Evolutionary conservation across 192 early-diverging fungal genomes (phyloP), one percentile per base, ranked within the genome.

Genomic region (Podila clonocystis): DNA sequence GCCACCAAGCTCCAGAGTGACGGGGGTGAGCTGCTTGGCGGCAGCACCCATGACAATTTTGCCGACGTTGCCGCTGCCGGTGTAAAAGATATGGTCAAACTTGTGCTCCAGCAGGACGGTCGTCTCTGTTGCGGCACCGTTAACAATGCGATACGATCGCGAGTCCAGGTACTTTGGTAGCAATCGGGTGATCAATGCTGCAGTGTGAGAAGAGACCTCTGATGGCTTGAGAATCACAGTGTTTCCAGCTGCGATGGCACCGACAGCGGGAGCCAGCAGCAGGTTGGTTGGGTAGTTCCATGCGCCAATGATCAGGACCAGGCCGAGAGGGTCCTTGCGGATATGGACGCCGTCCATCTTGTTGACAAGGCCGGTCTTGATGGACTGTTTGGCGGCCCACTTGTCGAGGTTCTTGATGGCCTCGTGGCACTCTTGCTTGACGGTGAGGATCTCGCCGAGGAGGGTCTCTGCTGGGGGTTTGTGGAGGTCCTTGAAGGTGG

Each of bases 31-130:
- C 60, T 95, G 83, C 76, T 96, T 92, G 20, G 93, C 91, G 28
- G 96, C 96, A 26, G 96, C 96, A 19, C 58, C 49, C 87, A 94
- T 94, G 29, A 98, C 88, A 31, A 97, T 89, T 70, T 90, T 93
- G 48, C 92, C 97, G 34, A 99, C 93, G 19, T 63, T 49, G 12
- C 89, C 89, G 73, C 88, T 93, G 63, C 97, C 97, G 1, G 97
- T 99, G 84, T 95, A 99, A 67, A 95, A 95, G 72, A 95, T 97
- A 80, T 96, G 92, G 83, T 99, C 95, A 67, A 95, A 97, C 58
- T 87, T 87, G 34, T 93, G 80, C 45, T 86, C 82, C n/a, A 98
- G 88, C 64, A 99, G 82, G 26, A 49, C 64, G 1, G 94, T 93
- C 2, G 95, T 92, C 82, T 97, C 92, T 6, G 70, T 66, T 5